Conservation (phyloP, 331 rosid genomes). For the Saraca asoca region DNA sequence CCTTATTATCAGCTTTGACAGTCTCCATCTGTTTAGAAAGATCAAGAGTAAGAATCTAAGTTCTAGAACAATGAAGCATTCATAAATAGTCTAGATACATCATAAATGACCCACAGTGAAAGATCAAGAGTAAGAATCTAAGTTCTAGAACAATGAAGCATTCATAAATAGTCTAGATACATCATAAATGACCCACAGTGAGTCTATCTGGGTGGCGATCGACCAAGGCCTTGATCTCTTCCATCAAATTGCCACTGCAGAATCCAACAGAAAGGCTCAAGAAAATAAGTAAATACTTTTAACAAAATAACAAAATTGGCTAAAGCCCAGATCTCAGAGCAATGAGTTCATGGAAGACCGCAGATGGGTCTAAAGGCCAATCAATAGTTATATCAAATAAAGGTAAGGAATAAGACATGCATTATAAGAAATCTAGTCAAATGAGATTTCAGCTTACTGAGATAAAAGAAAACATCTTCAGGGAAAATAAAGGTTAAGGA, state of each 20-base stretch:
- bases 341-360: background rate
- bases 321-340: constrained; percentile 10
- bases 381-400: background rate
- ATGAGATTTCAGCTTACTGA: background rate
- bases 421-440: background rate
- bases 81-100: constrained; percentile 28
- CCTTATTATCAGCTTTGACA: constrained; percentile 64
- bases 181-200: constrained; percentile 52
- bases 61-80: constrained; percentile 30
- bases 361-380: background rate
- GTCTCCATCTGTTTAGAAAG: constrained; percentile 60
- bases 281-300: constrained; percentile 25
- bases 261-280: constrained; percentile 40
- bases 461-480: background rate
- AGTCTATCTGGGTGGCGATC: constrained; percentile 78
- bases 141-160: constrained; percentile 33
- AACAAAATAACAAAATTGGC: constrained; percentile 10
- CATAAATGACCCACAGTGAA: constrained; percentile 59
- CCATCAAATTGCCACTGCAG: constrained; percentile 76
- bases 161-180: constrained; percentile 29
- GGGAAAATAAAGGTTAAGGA: background rate
- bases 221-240: constrained; percentile 74
- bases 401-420: background rate
- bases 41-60: constrained; percentile 30
- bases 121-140: constrained; percentile 34